These are phyloP conservation scores for Fimicolochytrium jonesii DNA, from an alignment of 192 early-diverging fungal species.

Conservation along the genomic window DNA sequence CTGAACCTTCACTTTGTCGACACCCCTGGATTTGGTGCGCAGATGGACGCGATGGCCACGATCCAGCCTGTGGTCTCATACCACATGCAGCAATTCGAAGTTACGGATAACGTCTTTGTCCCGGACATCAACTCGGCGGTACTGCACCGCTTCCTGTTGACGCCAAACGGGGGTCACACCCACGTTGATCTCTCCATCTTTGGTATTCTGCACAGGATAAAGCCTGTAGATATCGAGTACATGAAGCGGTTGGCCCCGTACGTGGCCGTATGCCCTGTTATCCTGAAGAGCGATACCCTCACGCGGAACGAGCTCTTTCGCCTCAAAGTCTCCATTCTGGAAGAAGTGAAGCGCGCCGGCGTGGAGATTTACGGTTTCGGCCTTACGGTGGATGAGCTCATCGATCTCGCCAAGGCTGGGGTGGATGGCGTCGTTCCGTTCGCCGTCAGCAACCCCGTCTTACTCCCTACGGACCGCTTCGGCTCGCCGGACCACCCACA, in stretches of 20 bases:
- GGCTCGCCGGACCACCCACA: neutral
- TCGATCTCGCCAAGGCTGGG: slow-evolving; percentile 39
- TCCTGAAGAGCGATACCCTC: slow-evolving; percentile 61
- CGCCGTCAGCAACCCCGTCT: slow-evolving; percentile 37
- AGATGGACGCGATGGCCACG: slow-evolving; percentile 36
- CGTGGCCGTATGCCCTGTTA: slow-evolving; percentile 63
- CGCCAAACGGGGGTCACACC: slow-evolving; percentile 31
- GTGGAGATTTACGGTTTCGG: slow-evolving; percentile 62
- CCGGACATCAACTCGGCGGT: neutral
- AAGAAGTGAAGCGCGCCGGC: slow-evolving; percentile 43
- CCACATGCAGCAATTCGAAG: slow-evolving; percentile 25
- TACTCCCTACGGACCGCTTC: neutral
- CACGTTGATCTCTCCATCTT: slow-evolving; percentile 45
- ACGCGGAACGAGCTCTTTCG: slow-evolving; percentile 43
- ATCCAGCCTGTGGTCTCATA: slow-evolving; percentile 39
- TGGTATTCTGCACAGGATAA: slow-evolving; percentile 50
- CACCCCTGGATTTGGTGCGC: slow-evolving; percentile 40
- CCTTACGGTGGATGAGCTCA: slow-evolving; percentile 40
- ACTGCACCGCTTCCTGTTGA: slow-evolving; percentile 20
- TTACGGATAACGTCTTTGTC: slow-evolving; percentile 36
- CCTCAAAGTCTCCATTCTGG: slow-evolving; percentile 50
- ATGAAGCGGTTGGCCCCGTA: slow-evolving; percentile 57
- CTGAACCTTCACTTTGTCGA: slow-evolving; percentile 42
- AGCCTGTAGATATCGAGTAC: slow-evolving; percentile 71
- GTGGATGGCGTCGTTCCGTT: slow-evolving; percentile 52